Percentiles rank a stretch among this genome's conserved stretches.
phyloP scores from a whole-genome alignment of 192 early-diverging fungal genomes.

The Rhizoclosmatium globosum region DNA sequence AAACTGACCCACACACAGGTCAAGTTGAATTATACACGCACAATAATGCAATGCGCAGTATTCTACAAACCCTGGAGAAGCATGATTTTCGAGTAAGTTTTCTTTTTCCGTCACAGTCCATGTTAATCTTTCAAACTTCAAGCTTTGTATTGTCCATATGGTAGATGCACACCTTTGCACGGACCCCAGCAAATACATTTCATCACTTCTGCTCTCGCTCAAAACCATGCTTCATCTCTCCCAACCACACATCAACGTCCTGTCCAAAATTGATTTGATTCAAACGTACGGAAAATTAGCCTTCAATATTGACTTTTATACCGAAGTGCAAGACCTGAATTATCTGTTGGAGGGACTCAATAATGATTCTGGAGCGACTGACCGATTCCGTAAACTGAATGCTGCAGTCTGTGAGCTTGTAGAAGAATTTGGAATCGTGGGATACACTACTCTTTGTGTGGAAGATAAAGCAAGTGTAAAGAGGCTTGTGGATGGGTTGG shows the following conservation, averaged over 20 bases:
- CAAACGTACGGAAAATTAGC: constrained; percentile 75
- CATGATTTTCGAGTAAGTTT: constrained; percentile 70
- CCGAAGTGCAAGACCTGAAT: constrained; percentile 88
- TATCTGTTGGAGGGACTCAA: constrained; percentile 84
- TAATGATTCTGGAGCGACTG: constrained; percentile 52
- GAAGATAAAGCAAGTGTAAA: constrained; percentile 87
- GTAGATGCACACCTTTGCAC: constrained; percentile 84
- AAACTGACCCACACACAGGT: constrained; percentile 33
- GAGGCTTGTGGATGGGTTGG: constrained; percentile 78
- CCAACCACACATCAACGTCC: constrained; percentile 63
- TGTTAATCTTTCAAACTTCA: constrained; percentile 51
- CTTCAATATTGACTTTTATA: constrained; percentile 95
- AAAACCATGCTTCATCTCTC: constrained; percentile 73
- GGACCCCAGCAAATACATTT: constrained; percentile 93
- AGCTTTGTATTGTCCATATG: constrained; percentile 84
- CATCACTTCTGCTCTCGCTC: constrained; percentile 85
- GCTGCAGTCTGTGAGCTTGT: constrained; percentile 88
- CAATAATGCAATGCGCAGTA: constrained; percentile 80
- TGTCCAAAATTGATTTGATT: constrained; percentile 65
- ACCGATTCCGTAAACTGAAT: constrained; percentile 67
- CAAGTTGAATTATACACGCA: constrained; percentile 71
- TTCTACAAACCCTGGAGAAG: constrained; percentile 71
- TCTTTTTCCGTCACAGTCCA: constrained; percentile 66
- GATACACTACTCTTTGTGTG: constrained; percentile 87
- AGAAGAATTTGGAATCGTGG: constrained; percentile 91